Evolutionary conservation across 2,329 filamentous ascomycete genomes (phyloP), one percentile per base, ranked within the genome.

Genomic region (Pochonia chlamydosporia): DNA sequence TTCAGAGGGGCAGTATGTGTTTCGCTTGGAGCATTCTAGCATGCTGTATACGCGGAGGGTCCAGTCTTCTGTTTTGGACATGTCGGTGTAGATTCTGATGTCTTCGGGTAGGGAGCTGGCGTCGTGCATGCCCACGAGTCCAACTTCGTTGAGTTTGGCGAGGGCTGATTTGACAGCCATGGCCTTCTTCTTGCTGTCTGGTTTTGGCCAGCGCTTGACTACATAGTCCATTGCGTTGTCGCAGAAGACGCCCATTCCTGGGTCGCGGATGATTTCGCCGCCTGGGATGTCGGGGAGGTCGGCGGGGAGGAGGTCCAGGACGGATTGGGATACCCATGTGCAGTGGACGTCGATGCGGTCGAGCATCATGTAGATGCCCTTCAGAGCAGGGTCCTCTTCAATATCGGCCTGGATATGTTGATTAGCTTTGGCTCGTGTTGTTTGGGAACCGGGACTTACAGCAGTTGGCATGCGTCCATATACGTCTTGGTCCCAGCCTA

Each of bases 281-380:
- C 83, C 84, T 1, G 81, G 79, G 2, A 82, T 62, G 47, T 77
- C 72, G 2, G 73, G 67, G 23, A 76, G 52, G 8, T 75, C 70
- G 1, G 66, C 55, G 0, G 82, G 76, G 5, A 88, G 72, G 2
- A 87, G 70, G 41, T 74, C 65, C 3, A 87, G 70, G 2, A 87
- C 78, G 16, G 81, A 72, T 23, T 78, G 69, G 1, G 83, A 87
- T 3, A 86, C 82, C 79, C 82, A 85, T 24, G 80, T 73, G 61
- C 84, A 88, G 60, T 87, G 84, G 4, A 82, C 79, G 54, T 87
- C 84, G 7, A 85, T 78, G 13, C 84, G 76, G 56, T 86, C 82
- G 3, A 87, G 72, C 80, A 87, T 85, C 49, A 87, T 75, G 59
- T 81, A 85, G 30, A 79, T 64, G 28, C 75, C 73, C 36, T 65